phyloP scores from a whole-genome alignment of 2,329 filamentous ascomycete genomes.

The Claviceps cyperi region DNA sequence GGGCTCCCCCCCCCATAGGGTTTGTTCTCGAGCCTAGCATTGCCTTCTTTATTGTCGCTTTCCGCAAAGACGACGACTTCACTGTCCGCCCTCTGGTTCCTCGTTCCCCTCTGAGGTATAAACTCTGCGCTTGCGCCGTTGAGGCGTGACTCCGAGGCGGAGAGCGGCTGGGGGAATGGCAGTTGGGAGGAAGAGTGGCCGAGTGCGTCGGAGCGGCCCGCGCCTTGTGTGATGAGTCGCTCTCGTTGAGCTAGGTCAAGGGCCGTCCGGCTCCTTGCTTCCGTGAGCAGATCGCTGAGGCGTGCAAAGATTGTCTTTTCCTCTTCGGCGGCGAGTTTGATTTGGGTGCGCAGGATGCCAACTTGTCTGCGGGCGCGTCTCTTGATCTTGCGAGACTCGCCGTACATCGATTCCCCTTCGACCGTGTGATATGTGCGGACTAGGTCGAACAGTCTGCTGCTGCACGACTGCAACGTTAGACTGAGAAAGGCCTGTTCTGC shows the following conservation, averaged over 20 bases:
- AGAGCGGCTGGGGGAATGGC: neutral
- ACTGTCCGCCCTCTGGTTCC: neutral
- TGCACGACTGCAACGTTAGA: constrained; percentile 25
- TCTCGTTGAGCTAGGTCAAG: constrained; percentile 20
- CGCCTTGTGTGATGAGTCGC: neutral
- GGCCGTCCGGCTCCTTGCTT: constrained; percentile 30
- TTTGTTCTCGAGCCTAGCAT: neutral
- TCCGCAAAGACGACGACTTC: neutral
- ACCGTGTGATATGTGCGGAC: constrained; percentile 23
- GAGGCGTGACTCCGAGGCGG: constrained; percentile 9
- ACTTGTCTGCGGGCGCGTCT: constrained; percentile 26
- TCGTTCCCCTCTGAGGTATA: constrained; percentile 10
- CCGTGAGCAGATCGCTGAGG: constrained; percentile 34
- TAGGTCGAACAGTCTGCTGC: constrained; percentile 21
- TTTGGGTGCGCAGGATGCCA: constrained; percentile 25
- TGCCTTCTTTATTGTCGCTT: neutral
- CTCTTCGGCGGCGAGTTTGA: constrained; percentile 30
- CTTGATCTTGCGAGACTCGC: constrained; percentile 12
- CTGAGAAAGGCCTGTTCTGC: constrained; percentile 33
- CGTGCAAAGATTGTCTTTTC: constrained; percentile 30
- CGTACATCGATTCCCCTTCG: constrained; percentile 19
- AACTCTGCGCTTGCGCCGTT: constrained; percentile 18
- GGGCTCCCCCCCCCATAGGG: neutral
- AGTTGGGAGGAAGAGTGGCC: too few species aligned
- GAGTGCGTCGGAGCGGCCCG: neutral